Evolutionary conservation across 176 grass and related monocot genomes (phyloP), one percentile per base, ranked within the genome.

Genomic region (Rhynchospora pubera): DNA sequence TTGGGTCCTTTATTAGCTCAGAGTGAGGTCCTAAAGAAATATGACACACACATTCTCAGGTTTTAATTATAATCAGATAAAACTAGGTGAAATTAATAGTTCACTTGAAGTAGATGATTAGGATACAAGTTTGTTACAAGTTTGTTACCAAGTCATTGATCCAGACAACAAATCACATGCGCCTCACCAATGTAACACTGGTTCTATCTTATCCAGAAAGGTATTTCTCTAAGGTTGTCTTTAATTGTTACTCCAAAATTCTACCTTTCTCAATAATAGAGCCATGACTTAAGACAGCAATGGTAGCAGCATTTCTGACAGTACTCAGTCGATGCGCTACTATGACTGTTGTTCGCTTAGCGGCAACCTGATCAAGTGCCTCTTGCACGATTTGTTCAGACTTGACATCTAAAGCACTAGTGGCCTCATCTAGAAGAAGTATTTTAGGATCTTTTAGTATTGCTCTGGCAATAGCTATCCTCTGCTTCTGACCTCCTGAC

Each of bases 401-500:
- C 67, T 96, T 84, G 18, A 85, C 65, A 77, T 97, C 93, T 84
- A 97, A 85, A 65, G 93, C 93, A 23, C 93, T 97, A 18, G 93
- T 97, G 5, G 93, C 91, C 89, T 97, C 93, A 52, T 97, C 91
- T 52, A 97, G 51, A 34, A 97, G 80, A 69, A 97, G 74, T 57
- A 97, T 97, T 57, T 86, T 89, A 69, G 93, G 93, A 85, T 97
- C 68, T 89, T 97, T 97, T 45, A 97, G 85, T 76, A 93, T 89
- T 22, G 93, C 91, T 87, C 93, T 91, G 0, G 93, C 91, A 72
- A 97, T 97, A 51, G 93, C 91, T 55, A 97, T 89, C 70, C 91
- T 91, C 79, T 97, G 93, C 71, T 97, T 97, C 18, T 97, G 93
- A 14, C 93, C 93, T 75, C 91, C 93, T 47, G 91, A 97, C 79